Percentiles rank a stretch among this genome's conserved stretches.
Conservation (phyloP, 129 eudicot genomes). For the Centaurea solstitialis region DNA sequence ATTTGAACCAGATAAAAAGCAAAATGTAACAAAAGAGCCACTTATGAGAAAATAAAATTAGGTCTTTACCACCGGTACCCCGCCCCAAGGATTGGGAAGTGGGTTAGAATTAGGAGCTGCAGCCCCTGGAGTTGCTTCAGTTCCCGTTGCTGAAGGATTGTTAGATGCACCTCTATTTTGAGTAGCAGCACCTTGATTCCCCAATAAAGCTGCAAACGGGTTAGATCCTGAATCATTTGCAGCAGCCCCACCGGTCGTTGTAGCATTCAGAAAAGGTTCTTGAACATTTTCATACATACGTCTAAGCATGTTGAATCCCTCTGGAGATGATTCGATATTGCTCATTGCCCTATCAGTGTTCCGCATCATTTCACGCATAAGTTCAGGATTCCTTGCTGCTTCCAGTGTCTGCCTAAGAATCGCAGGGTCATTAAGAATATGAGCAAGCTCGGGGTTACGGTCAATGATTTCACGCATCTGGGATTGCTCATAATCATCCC, state of each 20-base stretch:
- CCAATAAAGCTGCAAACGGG: slow-evolving; percentile 91
- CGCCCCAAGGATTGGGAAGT: slow-evolving; percentile 96
- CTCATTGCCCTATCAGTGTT: slow-evolving; percentile 99
- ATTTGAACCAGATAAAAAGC: not conserved
- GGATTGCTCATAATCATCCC: slow-evolving; percentile 79
- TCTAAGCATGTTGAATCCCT: slow-evolving; percentile 94
- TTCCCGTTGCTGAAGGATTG: slow-evolving; percentile 47
- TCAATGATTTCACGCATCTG: slow-evolving; percentile 90
- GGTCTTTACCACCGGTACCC: slow-evolving; percentile 49
- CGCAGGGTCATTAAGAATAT: slow-evolving; percentile 67
- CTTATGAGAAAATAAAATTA: not conserved
- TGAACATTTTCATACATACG: slow-evolving; percentile 99
- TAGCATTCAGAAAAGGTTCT: slow-evolving; percentile 95
- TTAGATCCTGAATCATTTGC: slow-evolving; percentile 62
- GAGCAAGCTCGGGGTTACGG: slow-evolving; percentile 84
- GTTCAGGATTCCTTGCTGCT: slow-evolving; percentile 94
- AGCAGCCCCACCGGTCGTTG: slow-evolving; percentile 62
- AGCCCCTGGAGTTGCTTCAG: slow-evolving; percentile 55
- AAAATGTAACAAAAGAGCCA: not conserved
- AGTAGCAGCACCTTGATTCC: slow-evolving; percentile 56
- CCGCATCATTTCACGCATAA: slow-evolving; percentile 99
- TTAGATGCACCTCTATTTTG: slow-evolving; percentile 51
- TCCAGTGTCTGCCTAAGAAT: slow-evolving; percentile 85
- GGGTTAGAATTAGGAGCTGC: slow-evolving; percentile 84
- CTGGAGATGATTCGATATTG: slow-evolving; percentile 94